Conservation (phyloP, 2,329 filamentous ascomycete species). For the Fusarium musae region DNA sequence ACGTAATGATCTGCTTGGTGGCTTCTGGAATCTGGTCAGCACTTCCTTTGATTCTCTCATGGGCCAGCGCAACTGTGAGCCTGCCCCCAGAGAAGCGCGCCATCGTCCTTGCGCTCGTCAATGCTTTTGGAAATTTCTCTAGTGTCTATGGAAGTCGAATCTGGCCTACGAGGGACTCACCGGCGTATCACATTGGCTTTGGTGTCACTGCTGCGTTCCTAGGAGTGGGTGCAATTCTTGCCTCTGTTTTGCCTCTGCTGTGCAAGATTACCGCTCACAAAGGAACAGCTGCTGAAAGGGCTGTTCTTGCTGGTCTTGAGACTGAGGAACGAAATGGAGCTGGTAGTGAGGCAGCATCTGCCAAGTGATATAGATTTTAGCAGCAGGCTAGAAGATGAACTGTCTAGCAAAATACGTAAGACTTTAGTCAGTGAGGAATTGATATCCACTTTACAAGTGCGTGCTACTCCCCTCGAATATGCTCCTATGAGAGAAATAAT, state of each 20-base stretch:
- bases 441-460: accelerated
- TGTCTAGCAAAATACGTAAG: neutral
- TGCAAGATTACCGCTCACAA: neutral
- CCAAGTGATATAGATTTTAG: neutral
- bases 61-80: neutral
- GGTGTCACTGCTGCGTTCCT: neutral
- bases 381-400: no score
- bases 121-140: neutral
- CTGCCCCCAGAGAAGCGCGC: neutral
- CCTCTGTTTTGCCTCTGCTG: neutral
- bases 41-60: neutral
- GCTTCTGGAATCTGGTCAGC: neutral
- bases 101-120: neutral
- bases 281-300: neutral
- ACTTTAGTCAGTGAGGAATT: neutral
- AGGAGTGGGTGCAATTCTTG: neutral
- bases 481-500: no score
- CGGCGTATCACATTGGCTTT: neutral
- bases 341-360: neutral
- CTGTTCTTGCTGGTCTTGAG: neutral
- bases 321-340: neutral
- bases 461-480: no score
- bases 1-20: neutral
- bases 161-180: neutral
- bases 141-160: neutral